Evolutionary conservation across 108 stramenopile genomes (phyloP), one percentile per base, ranked within the genome.

Genomic region (Cyclotella cryptica): DNA sequence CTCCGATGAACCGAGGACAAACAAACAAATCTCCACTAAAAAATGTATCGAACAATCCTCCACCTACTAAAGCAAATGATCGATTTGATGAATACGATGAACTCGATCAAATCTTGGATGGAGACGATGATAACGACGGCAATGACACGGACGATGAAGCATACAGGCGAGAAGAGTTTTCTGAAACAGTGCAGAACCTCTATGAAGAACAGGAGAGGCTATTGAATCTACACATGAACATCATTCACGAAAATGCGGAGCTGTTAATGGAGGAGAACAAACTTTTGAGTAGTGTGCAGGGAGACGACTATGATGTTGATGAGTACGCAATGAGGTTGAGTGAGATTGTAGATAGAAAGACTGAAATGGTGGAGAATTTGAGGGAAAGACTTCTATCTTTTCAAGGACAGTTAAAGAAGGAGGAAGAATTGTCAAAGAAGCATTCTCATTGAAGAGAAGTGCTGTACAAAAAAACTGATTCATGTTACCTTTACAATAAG

Each of bases 181-280:
- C 74, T 62, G 79, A 81, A 47, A 87, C 92, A 10, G 96, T 98
- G 12, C 81, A 91, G 77, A 62, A 65, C 27, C 72, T 99, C 4
- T 96, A 97, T 69, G 98, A 98, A 65, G 84, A 97, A 62, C 98
- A 99, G 84, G 99, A 99, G 70, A 83, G 89, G 9, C 80, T 99
- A n/a, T 84, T 99, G 75, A 96, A 96, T 65, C 42, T 91, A 59
- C 99, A 99, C 87, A 98, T 99, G 97, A 81, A 69, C 43, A 52
- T 47, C 35, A 85, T 87, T 17, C 81, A 97, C 70, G 95, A 95
- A 46, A 97, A 96, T 64, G 99, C 99, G 8, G 99, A n/a, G 66
- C 82, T 98, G 55, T 75, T 97, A n/a, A n/a, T n/a, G n/a, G n/a
- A n/a, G n/a, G n/a, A n/a, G n/a, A n/a, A n/a, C n/a, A n/a, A n/a